Evolutionary conservation across 257 asterid species (phyloP).

Genomic region (Thymus quinquecostatus): DNA sequence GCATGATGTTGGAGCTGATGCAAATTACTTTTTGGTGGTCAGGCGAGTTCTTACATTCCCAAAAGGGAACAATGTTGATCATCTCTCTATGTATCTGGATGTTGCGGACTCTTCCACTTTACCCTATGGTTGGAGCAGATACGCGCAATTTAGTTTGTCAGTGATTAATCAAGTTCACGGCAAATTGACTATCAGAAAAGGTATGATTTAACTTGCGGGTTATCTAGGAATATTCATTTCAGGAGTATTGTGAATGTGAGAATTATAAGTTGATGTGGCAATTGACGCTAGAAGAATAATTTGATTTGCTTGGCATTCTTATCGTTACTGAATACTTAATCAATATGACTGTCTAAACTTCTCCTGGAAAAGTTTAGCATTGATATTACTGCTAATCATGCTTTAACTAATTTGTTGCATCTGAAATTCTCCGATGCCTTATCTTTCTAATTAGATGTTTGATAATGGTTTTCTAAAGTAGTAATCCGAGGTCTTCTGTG

Average conservation of each 20-base stretch:
- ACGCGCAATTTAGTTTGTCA: slow-evolving; percentile 81
- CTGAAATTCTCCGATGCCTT: neutral
- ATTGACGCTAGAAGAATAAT: neutral
- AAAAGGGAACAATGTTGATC: slow-evolving; percentile 83
- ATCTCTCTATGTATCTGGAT: slow-evolving; percentile 82
- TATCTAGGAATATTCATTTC: neutral
- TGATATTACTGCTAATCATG: neutral
- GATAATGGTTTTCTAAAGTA: slow-evolving; percentile 6
- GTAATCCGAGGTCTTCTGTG: slow-evolving; percentile 16
- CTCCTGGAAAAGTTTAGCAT: neutral
- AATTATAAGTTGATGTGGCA: slow-evolving; percentile 7
- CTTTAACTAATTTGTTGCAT: neutral
- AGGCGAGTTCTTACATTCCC: slow-evolving; percentile 91
- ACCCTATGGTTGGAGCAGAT: slow-evolving; percentile 92
- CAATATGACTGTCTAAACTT: slow-evolving; percentile 1
- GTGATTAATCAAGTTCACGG: slow-evolving; percentile 65
- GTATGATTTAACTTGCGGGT: slow-evolving; percentile 36
- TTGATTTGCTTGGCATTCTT: slow-evolving; percentile 20
- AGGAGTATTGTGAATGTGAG: neutral
- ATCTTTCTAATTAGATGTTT: neutral
- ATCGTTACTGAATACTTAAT: neutral
- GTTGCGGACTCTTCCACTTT: slow-evolving; percentile 70
- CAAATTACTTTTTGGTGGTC: slow-evolving; percentile 37
- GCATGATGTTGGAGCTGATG: slow-evolving; percentile 38
- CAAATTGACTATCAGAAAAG: slow-evolving; percentile 73